A percentile compares a stretch with the other conserved stretches of the same genome.
Conservation (phyloP, 2,329 filamentous ascomycete genomes). For the Reticulascus tulasneorum region DNA sequence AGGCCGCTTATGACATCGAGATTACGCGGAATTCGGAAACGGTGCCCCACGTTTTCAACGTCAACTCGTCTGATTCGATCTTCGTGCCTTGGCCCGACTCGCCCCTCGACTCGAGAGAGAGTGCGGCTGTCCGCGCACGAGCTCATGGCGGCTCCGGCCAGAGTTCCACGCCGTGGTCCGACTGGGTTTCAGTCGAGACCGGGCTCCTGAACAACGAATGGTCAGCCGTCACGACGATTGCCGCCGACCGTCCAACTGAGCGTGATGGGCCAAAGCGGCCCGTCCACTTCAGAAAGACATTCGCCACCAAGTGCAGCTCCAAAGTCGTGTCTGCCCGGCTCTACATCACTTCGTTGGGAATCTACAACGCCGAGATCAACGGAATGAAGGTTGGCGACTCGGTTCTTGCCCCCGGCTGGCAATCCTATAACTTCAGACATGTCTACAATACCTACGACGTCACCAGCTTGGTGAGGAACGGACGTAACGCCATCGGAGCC, state of each 20-base stretch:
- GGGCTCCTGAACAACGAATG: slow-evolving; percentile 24
- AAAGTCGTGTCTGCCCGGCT: slow-evolving; percentile 32
- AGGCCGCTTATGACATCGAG: slow-evolving; percentile 38
- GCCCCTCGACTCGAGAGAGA: slow-evolving; percentile 24
- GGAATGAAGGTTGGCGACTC: slow-evolving; percentile 34
- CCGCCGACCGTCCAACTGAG: slow-evolving; percentile 23
- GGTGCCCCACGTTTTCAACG: slow-evolving; percentile 14
- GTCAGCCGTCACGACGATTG: slow-evolving; percentile 27
- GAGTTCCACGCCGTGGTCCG: slow-evolving; percentile 21
- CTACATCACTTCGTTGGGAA: slow-evolving; percentile 41
- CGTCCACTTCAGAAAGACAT: slow-evolving; percentile 27
- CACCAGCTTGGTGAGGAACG: slow-evolving; percentile 28
- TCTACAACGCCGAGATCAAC: slow-evolving; percentile 46
- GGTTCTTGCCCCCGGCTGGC: slow-evolving; percentile 48
- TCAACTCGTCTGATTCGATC: slow-evolving; percentile 30
- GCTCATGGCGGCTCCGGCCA: slow-evolving; percentile 20
- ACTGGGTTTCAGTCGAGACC: slow-evolving; percentile 26
- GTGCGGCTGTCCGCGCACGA: slow-evolving; percentile 26
- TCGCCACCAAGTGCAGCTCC: slow-evolving; percentile 16
- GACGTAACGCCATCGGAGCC: slow-evolving; percentile 32
- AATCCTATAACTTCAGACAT: slow-evolving; percentile 45
- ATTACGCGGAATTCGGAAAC: slow-evolving; percentile 19
- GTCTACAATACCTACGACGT: slow-evolving; percentile 53
- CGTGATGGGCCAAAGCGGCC: slow-evolving; percentile 21
- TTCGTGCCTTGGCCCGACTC: slow-evolving; percentile 40